These are phyloP conservation scores for Debaryomycetaceae sp. DNA, from an alignment of 1,139 yeast species.

Conservation along the genomic window DNA sequence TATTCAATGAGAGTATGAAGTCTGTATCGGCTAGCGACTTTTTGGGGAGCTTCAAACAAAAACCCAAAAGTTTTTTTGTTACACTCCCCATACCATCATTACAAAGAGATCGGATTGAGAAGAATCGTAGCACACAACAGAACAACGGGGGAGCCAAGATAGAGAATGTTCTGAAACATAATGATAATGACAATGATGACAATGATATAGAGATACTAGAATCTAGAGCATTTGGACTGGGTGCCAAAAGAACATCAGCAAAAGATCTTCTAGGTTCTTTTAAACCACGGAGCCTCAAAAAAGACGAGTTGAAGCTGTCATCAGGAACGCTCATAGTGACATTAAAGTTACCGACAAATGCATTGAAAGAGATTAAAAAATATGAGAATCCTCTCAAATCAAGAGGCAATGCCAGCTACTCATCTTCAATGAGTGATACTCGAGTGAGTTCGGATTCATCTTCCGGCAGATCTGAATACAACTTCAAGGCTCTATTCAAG, in stretches of 20 bases:
- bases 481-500: constrained; percentile 13
- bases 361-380: constrained; percentile 23
- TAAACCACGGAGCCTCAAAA: constrained; percentile 3
- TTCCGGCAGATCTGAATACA: background rate
- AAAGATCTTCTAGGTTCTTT: constrained; percentile 15
- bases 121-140: background rate
- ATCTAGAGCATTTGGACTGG: constrained; percentile 13
- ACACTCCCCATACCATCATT: background rate
- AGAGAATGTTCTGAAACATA: background rate
- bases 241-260: constrained; percentile 22
- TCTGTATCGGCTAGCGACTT: constrained; percentile 32
- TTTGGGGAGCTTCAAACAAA: constrained; percentile 7
- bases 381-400: constrained; percentile 31
- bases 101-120: background rate
- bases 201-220: constrained; percentile 11
- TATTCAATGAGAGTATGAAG: constrained; percentile 19
- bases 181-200: background rate
- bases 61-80: background rate
- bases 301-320: background rate
- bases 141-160: background rate
- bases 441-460: background rate
- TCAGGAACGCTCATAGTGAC: constrained; percentile 16
- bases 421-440: background rate
- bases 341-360: constrained; percentile 22
- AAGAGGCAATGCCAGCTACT: constrained; percentile 14